Base-by-base conservation (phyloP, 225 moss, liverwort and hornwort species). In the Marchantia paleacea region DNA sequence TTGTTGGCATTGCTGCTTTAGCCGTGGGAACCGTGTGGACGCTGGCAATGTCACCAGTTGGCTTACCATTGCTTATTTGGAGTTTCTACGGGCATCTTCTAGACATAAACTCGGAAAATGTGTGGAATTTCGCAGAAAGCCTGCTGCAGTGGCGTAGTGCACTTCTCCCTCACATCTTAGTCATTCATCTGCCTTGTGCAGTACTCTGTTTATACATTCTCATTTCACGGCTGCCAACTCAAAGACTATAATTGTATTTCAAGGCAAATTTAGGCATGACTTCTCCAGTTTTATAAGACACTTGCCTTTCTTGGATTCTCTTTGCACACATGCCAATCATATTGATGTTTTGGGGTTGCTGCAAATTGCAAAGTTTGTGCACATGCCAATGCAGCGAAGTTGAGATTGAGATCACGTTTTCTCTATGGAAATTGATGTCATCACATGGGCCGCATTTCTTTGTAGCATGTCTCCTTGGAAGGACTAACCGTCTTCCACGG, bases 101-200 rank as follows among this genome's bases (percentile, higher is more conserved):
- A 82, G 83, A 85, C 18, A 65, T 82, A 31, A 81, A 76, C 80
- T 82, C 89, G 18, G 81, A 80, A 78, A 92, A 84, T n/a, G 73
- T 95, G 30, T 99, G 95, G 99, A 83, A 85, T 49, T 87, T 88
- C 85, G 90, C 87, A 48, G 99, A 94, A 81, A 72, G 89, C 78
- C 84, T 99, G 80, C 88, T 93, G 86, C 85, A 80, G 22, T 94
- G 82, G 88, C 90, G 91, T 66, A 99, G 99, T 86, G 95, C 92
- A 6, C 82, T 99, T 26, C 91, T 95, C 63, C 88, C 87, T 65
- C 93, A 92, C 83, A 65, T 92, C 26, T 76, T 91, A 55, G 85
- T 92, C 15, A 88, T 99, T n/a, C 91, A 99, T 80, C 91, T 95
- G 25, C 99, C 99, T 73, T 91, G 83, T 73, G 89, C 99, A 10